Percentiles rank a stretch among this genome's conserved stretches.
Evolutionary conservation across 2,329 filamentous ascomycete genomes (phyloP).

Genomic region (Macrophomina pseudophaseolina): DNA sequence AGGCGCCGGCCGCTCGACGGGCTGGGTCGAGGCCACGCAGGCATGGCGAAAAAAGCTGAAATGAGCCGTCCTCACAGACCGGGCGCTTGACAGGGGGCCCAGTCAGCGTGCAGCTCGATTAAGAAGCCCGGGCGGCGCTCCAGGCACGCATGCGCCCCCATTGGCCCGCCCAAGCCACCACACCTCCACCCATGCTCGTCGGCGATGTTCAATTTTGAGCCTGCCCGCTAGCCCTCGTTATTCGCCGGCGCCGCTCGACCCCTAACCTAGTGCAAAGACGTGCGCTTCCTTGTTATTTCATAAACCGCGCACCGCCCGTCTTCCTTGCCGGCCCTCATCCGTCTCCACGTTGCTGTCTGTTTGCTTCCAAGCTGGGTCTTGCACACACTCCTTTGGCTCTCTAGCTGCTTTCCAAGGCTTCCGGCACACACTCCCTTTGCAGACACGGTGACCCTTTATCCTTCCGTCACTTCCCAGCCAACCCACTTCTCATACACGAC

Average conservation of each 20-base stretch:
- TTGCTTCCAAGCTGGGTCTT: slow-evolving; percentile 45
- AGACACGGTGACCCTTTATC: background rate
- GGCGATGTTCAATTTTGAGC: slow-evolving; percentile 27
- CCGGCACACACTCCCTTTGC: slow-evolving; percentile 43
- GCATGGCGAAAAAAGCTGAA: slow-evolving; percentile 20
- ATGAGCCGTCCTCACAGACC: slow-evolving; percentile 25
- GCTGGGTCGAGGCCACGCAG: slow-evolving; percentile 24
- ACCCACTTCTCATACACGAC: background rate
- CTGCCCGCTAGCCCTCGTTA: slow-evolving; percentile 37
- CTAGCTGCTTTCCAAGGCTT: slow-evolving; percentile 50
- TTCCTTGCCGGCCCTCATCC: slow-evolving; percentile 32
- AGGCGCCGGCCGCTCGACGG: background rate
- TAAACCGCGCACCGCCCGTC: slow-evolving; percentile 40
- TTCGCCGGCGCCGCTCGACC: slow-evolving; percentile 39
- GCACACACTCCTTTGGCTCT: slow-evolving; percentile 44
- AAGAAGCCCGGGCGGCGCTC: slow-evolving; percentile 25
- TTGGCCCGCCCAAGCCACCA: slow-evolving; percentile 25
- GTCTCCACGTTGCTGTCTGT: slow-evolving; percentile 24
- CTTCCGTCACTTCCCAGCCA: background rate
- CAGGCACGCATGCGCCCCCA: slow-evolving; percentile 27
- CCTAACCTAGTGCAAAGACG: slow-evolving; percentile 26
- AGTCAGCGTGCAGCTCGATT: slow-evolving; percentile 25
- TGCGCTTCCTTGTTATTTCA: slow-evolving; percentile 36
- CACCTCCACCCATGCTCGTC: slow-evolving; percentile 29
- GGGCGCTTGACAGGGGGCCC: slow-evolving; percentile 27